Percentiles rank a stretch among this genome's conserved stretches.
Evolutionary conservation across 176 grass and related monocot genomes (phyloP).

Genomic region (Sorghum bicolor): Sorghum_bicolor_NCBIv3 NC_012872.2:66069501-66070000

Average conservation of each 20-base stretch:
- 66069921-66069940: not conserved
- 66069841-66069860: not conserved
- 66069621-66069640: too few relatives aligned
- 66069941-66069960: not conserved
- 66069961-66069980: conserved; percentile 9
- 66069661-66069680: too few relatives aligned
- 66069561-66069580: too few relatives aligned
- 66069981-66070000: not conserved
- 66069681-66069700: too few relatives aligned
- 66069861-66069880: not conserved
- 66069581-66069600: too few relatives aligned
- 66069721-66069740: not conserved
- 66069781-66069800: not conserved
- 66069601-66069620: too few relatives aligned
- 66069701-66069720: too few relatives aligned
- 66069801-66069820: not conserved
- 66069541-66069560: too few relatives aligned
- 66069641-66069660: too few relatives aligned
- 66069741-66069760: not conserved
- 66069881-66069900: not conserved
- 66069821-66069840: not conserved
- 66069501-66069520: too few relatives aligned
- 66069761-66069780: not conserved
- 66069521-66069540: too few relatives aligned
- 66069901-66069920: not conserved